Conservation (phyloP, 768 basidiomycete genomes). For the Panaeolus papilionaceus region DNA sequence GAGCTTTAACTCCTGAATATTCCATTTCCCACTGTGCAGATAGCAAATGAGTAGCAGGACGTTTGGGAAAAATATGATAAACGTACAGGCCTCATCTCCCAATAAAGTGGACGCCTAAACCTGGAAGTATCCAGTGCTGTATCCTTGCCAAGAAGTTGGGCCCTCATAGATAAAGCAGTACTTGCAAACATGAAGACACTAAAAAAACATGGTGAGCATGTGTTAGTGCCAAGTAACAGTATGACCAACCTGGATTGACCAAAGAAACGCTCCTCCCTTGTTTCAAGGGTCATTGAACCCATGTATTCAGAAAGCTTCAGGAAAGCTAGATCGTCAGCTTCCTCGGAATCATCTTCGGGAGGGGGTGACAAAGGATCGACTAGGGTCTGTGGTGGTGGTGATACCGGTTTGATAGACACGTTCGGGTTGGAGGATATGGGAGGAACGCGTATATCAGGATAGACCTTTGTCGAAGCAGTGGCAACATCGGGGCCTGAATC, state of each 20-base stretch:
- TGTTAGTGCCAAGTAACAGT: not conserved
- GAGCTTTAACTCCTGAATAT: slow-evolving; percentile 29
- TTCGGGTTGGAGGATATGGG: slow-evolving; percentile 6
- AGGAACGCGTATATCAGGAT: slow-evolving; percentile 26
- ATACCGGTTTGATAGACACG: not conserved
- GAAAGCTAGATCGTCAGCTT: slow-evolving; percentile 40
- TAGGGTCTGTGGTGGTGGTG: not conserved
- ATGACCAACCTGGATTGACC: slow-evolving; percentile 43
- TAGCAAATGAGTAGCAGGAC: not conserved
- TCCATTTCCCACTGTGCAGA: slow-evolving; percentile 44
- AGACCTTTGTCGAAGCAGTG: slow-evolving; percentile 11
- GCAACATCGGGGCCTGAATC: slow-evolving; percentile 12
- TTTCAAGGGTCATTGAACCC: slow-evolving; percentile 34
- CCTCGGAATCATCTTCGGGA: slow-evolving; percentile 26
- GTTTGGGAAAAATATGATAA: not conserved
- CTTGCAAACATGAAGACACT: slow-evolving; percentile 51
- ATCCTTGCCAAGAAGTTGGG: slow-evolving; percentile 39
- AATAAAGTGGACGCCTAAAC: slow-evolving; percentile 35
- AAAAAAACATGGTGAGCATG: not conserved
- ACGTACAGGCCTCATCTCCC: slow-evolving; percentile 38
- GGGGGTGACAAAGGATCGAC: not conserved
- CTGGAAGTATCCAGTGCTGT: slow-evolving; percentile 21
- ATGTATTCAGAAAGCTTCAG: slow-evolving; percentile 40
- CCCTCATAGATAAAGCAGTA: slow-evolving; percentile 49
- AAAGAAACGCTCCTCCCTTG: slow-evolving; percentile 45